These are phyloP conservation scores for Stachybotrys echinatus DNA, from an alignment of 2,329 filamentous ascomycete genomes.

Conservation along the genomic window DNA sequence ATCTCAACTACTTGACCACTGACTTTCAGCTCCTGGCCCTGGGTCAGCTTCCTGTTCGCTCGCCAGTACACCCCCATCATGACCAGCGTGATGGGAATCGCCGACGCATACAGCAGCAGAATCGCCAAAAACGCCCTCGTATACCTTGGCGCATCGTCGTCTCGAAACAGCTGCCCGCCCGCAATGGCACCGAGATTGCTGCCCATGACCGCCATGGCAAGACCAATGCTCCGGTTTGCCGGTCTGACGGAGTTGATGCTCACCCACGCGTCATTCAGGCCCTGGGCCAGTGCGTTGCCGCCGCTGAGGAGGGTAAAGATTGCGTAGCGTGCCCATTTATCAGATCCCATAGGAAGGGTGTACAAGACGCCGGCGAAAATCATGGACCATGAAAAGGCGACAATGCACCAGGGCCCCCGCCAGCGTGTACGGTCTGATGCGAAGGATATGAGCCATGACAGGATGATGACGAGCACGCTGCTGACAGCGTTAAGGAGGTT, in stretches of 20 bases:
- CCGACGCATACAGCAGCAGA: slow-evolving; percentile 9
- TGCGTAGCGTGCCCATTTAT: slow-evolving; percentile 12
- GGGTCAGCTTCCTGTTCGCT: slow-evolving; percentile 10
- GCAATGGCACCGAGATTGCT: slow-evolving; percentile 16
- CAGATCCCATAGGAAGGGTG: slow-evolving; percentile 2
- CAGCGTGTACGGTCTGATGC: slow-evolving; percentile 11
- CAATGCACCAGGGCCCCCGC: slow-evolving; percentile 14
- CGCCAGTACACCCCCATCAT: slow-evolving; percentile 15
- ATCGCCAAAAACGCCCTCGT: slow-evolving; percentile 10
- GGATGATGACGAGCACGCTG: slow-evolving; percentile 10
- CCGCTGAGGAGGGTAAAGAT: slow-evolving; percentile 11
- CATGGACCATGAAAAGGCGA: slow-evolving; percentile 13
- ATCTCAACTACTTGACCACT: background rate
- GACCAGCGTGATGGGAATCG: slow-evolving; percentile 9
- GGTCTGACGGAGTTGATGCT: slow-evolving; percentile 12
- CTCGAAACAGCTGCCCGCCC: slow-evolving; percentile 16
- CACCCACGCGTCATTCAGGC: slow-evolving; percentile 17
- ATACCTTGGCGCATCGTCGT: slow-evolving; percentile 14
- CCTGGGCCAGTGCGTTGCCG: slow-evolving; percentile 14
- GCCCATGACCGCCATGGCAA: slow-evolving; percentile 16
- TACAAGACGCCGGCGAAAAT: slow-evolving; percentile 12
- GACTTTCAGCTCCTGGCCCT: background rate
- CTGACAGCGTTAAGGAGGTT: slow-evolving; percentile 16
- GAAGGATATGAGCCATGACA: slow-evolving; percentile 10
- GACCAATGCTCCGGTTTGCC: slow-evolving; percentile 12